Conservation (phyloP, 2,329 filamentous ascomycete genomes). For the Talaromyces sp. region DNA sequence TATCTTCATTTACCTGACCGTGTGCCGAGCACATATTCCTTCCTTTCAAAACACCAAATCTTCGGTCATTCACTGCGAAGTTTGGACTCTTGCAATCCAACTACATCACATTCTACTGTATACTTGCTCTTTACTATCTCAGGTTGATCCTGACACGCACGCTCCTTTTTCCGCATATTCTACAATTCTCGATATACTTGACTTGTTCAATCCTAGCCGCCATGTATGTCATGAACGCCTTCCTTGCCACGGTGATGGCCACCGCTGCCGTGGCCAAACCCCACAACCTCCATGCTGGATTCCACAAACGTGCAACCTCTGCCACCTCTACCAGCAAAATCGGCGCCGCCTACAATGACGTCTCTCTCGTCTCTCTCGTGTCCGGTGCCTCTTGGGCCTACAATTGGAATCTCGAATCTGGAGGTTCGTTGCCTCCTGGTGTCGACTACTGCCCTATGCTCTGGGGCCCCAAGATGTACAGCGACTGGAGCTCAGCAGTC, state of each 20-base stretch:
- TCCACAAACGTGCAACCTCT: slow-evolving; percentile 25
- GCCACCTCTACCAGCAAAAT: slow-evolving; percentile 25
- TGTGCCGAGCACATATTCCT: slow-evolving; percentile 17
- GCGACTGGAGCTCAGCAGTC: slow-evolving; percentile 35
- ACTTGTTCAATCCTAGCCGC: slow-evolving; percentile 17
- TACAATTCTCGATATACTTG: not conserved
- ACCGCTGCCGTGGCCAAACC: slow-evolving; percentile 34
- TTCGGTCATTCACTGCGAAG: slow-evolving; percentile 17
- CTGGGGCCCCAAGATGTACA: slow-evolving; percentile 41
- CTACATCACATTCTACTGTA: not conserved
- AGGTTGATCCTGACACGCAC: slow-evolving; percentile 14
- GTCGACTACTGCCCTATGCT: slow-evolving; percentile 47
- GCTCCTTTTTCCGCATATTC: not conserved
- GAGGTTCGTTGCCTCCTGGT: slow-evolving; percentile 31
- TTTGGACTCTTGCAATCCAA: not conserved
- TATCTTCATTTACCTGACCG: not conserved
- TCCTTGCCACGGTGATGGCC: slow-evolving; percentile 36
- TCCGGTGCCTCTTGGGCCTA: slow-evolving; percentile 42
- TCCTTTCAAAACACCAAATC: slow-evolving; percentile 6
- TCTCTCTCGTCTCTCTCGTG: slow-evolving; percentile 22
- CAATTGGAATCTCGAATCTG: slow-evolving; percentile 41
- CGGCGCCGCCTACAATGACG: slow-evolving; percentile 39
- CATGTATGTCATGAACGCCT: slow-evolving; percentile 40
- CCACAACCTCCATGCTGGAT: slow-evolving; percentile 18
- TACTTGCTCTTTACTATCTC: not conserved